These are phyloP conservation scores for Nothophaeocryptopus gaeumannii DNA, from an alignment of 2,329 filamentous ascomycete genomes.

Conservation along the genomic window DNA sequence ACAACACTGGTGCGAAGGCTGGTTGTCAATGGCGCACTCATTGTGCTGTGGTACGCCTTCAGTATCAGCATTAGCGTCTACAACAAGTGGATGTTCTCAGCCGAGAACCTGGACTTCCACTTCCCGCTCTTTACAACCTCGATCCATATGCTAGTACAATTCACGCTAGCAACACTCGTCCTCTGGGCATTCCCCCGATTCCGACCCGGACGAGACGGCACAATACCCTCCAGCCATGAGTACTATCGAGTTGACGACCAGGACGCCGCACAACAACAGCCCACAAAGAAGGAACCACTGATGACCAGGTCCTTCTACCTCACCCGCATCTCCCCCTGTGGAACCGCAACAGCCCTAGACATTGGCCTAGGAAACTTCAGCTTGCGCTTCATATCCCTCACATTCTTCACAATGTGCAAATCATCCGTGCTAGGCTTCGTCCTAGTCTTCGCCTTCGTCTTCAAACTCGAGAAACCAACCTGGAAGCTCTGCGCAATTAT, in stretches of 20 bases:
- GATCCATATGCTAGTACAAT: conserved; percentile 94
- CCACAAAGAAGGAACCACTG: conserved; percentile 51
- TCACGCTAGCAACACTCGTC: conserved; percentile 71
- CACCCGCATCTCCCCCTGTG: conserved; percentile 86
- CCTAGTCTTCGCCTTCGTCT: conserved; percentile 89
- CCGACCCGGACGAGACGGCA: conserved; percentile 58
- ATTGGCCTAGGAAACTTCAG: conserved; percentile 96
- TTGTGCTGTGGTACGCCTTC: conserved; percentile 83
- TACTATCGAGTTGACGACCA: conserved; percentile 20
- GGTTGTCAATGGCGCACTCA: conserved; percentile 74
- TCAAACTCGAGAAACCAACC: conserved; percentile 84
- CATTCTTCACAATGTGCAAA: conserved; percentile 99
- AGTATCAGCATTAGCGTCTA: conserved; percentile 95
- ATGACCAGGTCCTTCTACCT: conserved; percentile 92
- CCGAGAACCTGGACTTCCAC: conserved; percentile 79
- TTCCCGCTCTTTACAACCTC: conserved; percentile 95
- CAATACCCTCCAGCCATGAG: neutral
- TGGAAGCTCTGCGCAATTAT: conserved; percentile 85
- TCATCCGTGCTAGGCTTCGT: conserved; percentile 94
- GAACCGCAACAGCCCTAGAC: conserved; percentile 86
- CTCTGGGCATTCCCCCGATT: conserved; percentile 80
- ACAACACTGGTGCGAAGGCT: conserved; percentile 67
- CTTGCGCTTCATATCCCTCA: conserved; percentile 91
- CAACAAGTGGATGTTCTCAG: conserved; percentile 99
- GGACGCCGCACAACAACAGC: conserved; percentile 10